These are phyloP conservation scores for Ambispora gerdemannii DNA, from an alignment of 192 early-diverging fungal genomes.

Conservation along the genomic window DNA sequence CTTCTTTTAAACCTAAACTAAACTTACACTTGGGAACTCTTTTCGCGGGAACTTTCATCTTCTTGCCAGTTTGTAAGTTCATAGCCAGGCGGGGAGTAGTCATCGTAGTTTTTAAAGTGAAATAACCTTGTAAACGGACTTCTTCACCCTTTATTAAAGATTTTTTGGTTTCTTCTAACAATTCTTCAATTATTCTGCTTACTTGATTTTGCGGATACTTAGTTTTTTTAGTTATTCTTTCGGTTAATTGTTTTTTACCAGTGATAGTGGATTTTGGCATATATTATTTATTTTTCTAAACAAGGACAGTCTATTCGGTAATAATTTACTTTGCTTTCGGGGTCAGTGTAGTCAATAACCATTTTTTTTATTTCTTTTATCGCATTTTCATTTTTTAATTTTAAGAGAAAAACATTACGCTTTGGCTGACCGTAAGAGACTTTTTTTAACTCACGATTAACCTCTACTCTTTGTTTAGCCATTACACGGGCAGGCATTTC, in stretches of 20 bases:
- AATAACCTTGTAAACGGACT: constrained; percentile 13
- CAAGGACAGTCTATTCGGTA: too few relatives aligned
- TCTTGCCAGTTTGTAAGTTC: constrained; percentile 19
- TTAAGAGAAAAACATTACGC: too few relatives aligned
- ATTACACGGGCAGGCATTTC: too few relatives aligned
- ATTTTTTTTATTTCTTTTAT: too few relatives aligned
- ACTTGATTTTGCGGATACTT: neutral
- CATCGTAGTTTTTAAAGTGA: constrained; percentile 5
- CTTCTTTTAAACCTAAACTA: neutral
- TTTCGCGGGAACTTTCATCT: constrained; percentile 16
- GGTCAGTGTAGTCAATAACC: too few relatives aligned
- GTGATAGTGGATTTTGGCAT: neutral
- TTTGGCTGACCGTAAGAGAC: too few relatives aligned
- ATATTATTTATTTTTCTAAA: too few relatives aligned
- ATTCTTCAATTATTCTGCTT: neutral
- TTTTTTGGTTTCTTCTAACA: constrained; percentile 7
- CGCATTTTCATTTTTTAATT: too few relatives aligned
- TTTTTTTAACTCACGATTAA: too few relatives aligned
- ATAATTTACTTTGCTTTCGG: too few relatives aligned
- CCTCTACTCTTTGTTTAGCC: too few relatives aligned
- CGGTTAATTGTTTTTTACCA: constrained; percentile 11
- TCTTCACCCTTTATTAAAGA: constrained; percentile 6
- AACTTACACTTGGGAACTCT: constrained; percentile 21
- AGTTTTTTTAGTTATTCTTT: constrained; percentile 4
- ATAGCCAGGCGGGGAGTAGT: constrained; percentile 1